Evolutionary conservation across 495 filamentous ascomycete species (phyloP), one percentile per base, ranked within the genome.

Genomic region (Choiromyces venosus): DNA sequence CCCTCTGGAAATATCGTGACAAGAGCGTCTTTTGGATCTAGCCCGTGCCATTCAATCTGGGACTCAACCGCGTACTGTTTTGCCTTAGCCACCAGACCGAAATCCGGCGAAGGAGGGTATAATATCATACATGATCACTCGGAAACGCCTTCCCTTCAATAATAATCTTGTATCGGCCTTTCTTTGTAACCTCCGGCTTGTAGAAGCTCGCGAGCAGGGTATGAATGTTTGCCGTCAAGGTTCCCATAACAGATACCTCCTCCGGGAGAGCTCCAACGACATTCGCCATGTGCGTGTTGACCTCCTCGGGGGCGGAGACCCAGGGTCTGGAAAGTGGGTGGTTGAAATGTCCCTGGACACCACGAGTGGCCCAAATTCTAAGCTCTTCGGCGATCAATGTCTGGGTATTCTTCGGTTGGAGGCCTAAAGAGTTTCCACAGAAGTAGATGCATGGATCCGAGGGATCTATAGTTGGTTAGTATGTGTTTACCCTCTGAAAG

Each of bases 101-200:
- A 42, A 56, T 38, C 35, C 29, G 36, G n/a, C 14, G 9, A 25
- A 64, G 21, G 6, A 25, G 37, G 21, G n/a, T n/a, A 35, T 21
- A 14, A 35, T 29, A 37, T 76, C 86, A 42, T 85, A 90, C 89
- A 83, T 97, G 92, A 84, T 99, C 95, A 82, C 91, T 93, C 14
- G 95, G 95, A 80, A 99, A 99, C 0, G 95, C 93, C 82, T 95
- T 96, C 77, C 88, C 90, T 85, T 99, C 95, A 29, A 97, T 84
- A 66, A 98, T 93, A 72, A 99, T 93, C 84, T 95, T 97, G 77
- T 91, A 92, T 72, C 88, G 87, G 5, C 76, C 77, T 40, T 71
- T 69, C 14, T 46, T 44, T 1, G 25, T 67, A 12, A 86, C 89
- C 68, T 87, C 84, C 1, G 95, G 95, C 67, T 84, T 87, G 82